phyloP scores from a whole-genome alignment of 1,139 yeast species.

The Chernovozyma sophiae-reginae region DNA sequence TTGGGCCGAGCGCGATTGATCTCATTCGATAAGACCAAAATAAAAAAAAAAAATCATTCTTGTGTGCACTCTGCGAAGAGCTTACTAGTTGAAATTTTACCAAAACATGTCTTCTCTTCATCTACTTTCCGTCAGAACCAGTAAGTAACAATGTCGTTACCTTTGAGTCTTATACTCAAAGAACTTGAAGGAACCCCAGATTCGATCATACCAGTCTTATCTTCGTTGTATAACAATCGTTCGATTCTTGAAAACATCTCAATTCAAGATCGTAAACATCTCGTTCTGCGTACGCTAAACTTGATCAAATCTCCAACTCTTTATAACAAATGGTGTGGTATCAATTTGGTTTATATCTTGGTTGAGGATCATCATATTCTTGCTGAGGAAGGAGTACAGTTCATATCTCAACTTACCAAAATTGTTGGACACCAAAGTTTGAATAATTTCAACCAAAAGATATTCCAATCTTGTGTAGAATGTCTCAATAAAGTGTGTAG shows the following conservation, averaged over 20 bases:
- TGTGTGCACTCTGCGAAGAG: too few species aligned
- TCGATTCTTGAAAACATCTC: slow-evolving; percentile 35
- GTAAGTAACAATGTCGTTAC: slow-evolving; percentile 36
- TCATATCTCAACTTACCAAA: slow-evolving; percentile 54
- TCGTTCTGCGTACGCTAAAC: slow-evolving; percentile 53
- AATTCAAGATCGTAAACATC: slow-evolving; percentile 53
- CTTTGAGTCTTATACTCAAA: slow-evolving; percentile 29
- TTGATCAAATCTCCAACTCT: slow-evolving; percentile 48
- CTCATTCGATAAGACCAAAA: too few species aligned
- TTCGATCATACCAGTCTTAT: slow-evolving; percentile 32
- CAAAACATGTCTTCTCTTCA: too few species aligned
- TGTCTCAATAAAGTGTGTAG: slow-evolving; percentile 48
- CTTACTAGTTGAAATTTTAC: too few species aligned
- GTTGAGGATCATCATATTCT: slow-evolving; percentile 50
- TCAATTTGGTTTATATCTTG: slow-evolving; percentile 50
- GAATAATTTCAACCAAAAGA: slow-evolving; percentile 20
- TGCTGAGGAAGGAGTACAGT: slow-evolving; percentile 54
- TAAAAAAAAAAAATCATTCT: too few species aligned
- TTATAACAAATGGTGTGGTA: slow-evolving; percentile 59
- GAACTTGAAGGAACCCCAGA: slow-evolving; percentile 33
- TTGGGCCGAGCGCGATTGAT: too few species aligned
- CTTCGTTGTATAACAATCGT: slow-evolving; percentile 25
- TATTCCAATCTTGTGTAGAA: slow-evolving; percentile 47
- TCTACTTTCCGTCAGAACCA: too few species aligned
- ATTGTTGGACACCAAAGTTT: slow-evolving; percentile 35